phyloP scores from a whole-genome alignment of 176 grass and related monocot genomes.

The Aegilops umbellulata region DNA sequence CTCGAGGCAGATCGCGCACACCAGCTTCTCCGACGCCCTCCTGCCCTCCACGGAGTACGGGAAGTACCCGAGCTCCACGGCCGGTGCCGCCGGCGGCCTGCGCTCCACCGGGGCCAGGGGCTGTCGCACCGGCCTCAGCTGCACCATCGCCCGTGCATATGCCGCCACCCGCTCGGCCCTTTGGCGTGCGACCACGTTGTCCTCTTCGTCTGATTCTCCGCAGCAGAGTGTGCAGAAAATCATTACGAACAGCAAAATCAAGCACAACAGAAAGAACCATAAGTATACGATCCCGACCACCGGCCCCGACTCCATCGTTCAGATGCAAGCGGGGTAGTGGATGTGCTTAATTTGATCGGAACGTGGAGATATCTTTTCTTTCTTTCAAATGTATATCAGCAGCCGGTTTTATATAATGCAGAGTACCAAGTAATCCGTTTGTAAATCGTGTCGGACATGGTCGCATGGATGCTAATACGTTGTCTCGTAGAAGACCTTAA shows the following conservation, averaged over 20 bases:
- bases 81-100: background rate
- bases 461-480: background rate
- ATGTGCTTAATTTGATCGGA: no score
- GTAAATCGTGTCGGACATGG: background rate
- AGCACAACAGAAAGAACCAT: background rate
- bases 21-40: background rate
- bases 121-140: background rate
- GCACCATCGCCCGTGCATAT: background rate
- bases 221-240: background rate
- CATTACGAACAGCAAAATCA: background rate
- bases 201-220: background rate
- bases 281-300: background rate
- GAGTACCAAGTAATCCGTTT: no score
- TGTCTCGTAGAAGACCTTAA: background rate
- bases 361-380: no score
- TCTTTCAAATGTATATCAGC: no score
- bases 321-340: no score
- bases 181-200: background rate
- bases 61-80: background rate
- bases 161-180: background rate
- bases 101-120: background rate
- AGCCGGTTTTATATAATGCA: no score
- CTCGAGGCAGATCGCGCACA: conserved; percentile 52
- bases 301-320: no score
- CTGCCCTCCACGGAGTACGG: background rate